Evolutionary conservation across 805 yeast species (phyloP), one percentile per base, ranked within the genome.

Genomic region (Torulaspora maleeae): DNA sequence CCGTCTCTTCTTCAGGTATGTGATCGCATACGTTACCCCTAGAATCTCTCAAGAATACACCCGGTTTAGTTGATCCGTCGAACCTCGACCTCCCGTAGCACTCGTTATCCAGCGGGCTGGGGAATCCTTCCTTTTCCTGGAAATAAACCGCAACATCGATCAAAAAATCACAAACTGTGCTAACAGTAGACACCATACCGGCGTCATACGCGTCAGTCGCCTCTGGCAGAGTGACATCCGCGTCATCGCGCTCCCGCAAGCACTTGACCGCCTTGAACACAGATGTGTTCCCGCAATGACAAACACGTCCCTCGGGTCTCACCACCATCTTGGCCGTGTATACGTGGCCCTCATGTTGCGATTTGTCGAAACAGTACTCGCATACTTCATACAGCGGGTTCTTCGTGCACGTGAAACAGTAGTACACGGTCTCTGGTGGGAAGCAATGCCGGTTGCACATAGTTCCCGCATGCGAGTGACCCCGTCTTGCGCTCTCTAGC

Each of bases 301-400:
- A 64, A 6, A 61, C 52, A 25, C 62, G 54, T 5, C 67, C 66
- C 35, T 64, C 66, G 1, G 59, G 54, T 45, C 66, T 49, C 15
- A 52, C 54, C 1, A 60, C 60, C 2, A 56, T 50, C 39, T 56
- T 57, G 1, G 60, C 58, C 5, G 56, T 54, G 36, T 55, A 64
- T 3, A 49, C 37, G 62, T 90, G 98, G 36, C 80, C 91, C 28
- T 60, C 59, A 64, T 90, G 98, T 44, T 76, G 73, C 3, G 77
- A 79, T 2, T 80, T 78, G 40, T 81, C 78, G 66, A 72, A 90
- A 61, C 98, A 90, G 47, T 75, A 69, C 9, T 81, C 74, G 61
- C 98, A 90, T 8, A 90, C 54, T 50, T 55, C 72, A 51, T 56
- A 59, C 17, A 59, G 44, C 11, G 63, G 67, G 37, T 62, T 60